Evolutionary conservation across 106 monocot genomes (phyloP).

Genomic region (Dendrobium catenatum): DNA sequence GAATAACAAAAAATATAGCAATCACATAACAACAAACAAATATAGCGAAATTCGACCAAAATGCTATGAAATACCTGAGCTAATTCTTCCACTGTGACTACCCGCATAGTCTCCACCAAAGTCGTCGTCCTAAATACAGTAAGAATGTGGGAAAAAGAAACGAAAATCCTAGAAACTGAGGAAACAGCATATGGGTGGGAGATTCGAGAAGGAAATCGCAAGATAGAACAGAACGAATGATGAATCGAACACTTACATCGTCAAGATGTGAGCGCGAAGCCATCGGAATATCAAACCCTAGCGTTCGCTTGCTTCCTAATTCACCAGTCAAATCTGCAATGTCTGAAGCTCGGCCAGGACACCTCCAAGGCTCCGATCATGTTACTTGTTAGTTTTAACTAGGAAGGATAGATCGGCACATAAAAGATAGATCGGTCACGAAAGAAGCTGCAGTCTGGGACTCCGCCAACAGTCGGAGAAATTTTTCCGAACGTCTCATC

Average conservation of each 20-base stretch:
- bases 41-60: neutral
- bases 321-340: neutral
- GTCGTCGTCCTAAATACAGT: slow-evolving; percentile 18
- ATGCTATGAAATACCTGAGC: neutral
- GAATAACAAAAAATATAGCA: neutral
- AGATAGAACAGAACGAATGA: neutral
- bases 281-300: slow-evolving; percentile 4
- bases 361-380: too few relatives aligned
- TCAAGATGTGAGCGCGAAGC: slow-evolving; percentile 4
- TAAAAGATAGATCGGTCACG: too few relatives aligned
- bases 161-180: neutral
- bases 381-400: too few relatives aligned
- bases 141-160: neutral
- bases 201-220: neutral
- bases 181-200: neutral
- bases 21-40: neutral
- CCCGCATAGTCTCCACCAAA: slow-evolving; percentile 17
- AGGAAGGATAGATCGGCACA: too few relatives aligned
- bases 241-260: neutral
- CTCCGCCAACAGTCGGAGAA: too few relatives aligned
- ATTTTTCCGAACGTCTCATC: too few relatives aligned
- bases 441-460: too few relatives aligned
- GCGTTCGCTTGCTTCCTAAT: neutral
- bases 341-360: too few relatives aligned
- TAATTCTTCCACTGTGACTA: neutral